Percentiles rank a stretch among this genome's conserved stretches.
Evolutionary conservation across 1,284 basidiomycete species (phyloP).

Genomic region (Rhodotorula sp.): DNA sequence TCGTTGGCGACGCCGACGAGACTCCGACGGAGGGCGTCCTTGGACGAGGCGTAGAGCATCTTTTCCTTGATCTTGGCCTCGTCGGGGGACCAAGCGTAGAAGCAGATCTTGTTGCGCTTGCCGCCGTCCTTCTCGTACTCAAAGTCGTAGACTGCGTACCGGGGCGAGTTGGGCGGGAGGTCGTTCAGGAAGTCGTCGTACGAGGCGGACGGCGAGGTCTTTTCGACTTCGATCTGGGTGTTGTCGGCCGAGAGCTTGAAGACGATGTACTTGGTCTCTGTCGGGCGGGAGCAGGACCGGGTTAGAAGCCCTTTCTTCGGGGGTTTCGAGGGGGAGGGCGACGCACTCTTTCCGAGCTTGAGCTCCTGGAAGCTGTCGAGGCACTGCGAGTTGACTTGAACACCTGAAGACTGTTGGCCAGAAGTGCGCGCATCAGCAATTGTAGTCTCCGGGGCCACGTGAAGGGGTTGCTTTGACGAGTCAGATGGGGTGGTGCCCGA

Average conservation of each 20-base stretch:
- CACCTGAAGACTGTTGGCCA: conserved; percentile 71
- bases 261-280: conserved; percentile 77
- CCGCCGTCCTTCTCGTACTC: conserved; percentile 76
- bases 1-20: conserved; percentile 72
- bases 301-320: not conserved
- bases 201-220: conserved; percentile 55
- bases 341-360: conserved; percentile 70
- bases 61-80: conserved; percentile 81
- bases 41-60: conserved; percentile 94
- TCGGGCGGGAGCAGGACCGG: not conserved
- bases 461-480: not conserved
- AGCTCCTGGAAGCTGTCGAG: conserved; percentile 67
- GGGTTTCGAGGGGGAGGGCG: not conserved
- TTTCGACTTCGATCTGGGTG: conserved; percentile 73
- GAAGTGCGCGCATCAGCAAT: not conserved
- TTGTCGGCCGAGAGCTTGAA: conserved; percentile 64
- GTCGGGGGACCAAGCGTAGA: conserved; percentile 86
- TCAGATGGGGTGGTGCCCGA: too few species aligned
- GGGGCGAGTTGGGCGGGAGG: conserved; percentile 72
- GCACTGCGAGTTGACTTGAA: conserved; percentile 63
- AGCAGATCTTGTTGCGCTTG: conserved; percentile 86
- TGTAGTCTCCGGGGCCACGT: not conserved
- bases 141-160: conserved; percentile 92
- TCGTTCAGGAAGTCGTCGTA: conserved; percentile 77
- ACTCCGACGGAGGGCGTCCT: conserved; percentile 72